A percentile compares a stretch with the other conserved stretches of the same genome.
Evolutionary conservation across 495 filamentous ascomycete genomes (phyloP).

Genomic region (Aspergillus homomorphus): DNA sequence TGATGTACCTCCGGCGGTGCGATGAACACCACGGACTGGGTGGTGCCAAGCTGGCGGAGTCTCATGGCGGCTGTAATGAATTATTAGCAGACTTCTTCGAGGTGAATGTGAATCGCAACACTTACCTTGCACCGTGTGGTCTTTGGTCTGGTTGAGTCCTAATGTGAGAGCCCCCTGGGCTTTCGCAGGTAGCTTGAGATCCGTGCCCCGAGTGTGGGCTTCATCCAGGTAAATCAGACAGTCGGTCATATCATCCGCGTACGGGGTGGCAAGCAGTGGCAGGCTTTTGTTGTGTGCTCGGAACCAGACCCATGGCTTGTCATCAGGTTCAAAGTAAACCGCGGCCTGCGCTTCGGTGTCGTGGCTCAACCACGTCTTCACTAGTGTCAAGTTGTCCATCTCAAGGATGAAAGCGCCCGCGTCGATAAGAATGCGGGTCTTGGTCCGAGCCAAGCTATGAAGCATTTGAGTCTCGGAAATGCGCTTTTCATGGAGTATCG

Average conservation of each 20-base stretch:
- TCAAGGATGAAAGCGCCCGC: constrained; percentile 70
- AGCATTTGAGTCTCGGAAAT: constrained; percentile 31
- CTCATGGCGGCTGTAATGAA: constrained; percentile 58
- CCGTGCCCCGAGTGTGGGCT: constrained; percentile 71
- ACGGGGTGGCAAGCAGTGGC: constrained; percentile 57
- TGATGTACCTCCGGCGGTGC: constrained; percentile 58
- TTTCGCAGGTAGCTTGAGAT: constrained; percentile 58
- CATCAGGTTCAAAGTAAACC: constrained; percentile 52
- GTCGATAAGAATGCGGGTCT: constrained; percentile 60
- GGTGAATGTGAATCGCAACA: constrained; percentile 1
- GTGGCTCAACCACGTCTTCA: constrained; percentile 44
- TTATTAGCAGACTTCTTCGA: constrained; percentile 19
- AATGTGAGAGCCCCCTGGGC: constrained; percentile 67
- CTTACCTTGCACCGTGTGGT: constrained; percentile 69
- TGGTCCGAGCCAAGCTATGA: constrained; percentile 51
- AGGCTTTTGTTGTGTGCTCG: constrained; percentile 41
- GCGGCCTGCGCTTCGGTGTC: constrained; percentile 46
- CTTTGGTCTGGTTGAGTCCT: constrained; percentile 63
- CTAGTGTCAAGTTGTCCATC: constrained; percentile 50
- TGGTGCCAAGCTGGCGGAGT: constrained; percentile 54
- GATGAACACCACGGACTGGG: constrained; percentile 58
- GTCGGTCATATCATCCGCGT: constrained; percentile 50
- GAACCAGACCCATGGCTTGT: constrained; percentile 36
- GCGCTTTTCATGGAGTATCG: not conserved
- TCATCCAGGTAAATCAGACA: constrained; percentile 75